These are phyloP conservation scores for Arabis alpina DNA, from an alignment of 345 rosid species.

Conservation along the genomic window DNA sequence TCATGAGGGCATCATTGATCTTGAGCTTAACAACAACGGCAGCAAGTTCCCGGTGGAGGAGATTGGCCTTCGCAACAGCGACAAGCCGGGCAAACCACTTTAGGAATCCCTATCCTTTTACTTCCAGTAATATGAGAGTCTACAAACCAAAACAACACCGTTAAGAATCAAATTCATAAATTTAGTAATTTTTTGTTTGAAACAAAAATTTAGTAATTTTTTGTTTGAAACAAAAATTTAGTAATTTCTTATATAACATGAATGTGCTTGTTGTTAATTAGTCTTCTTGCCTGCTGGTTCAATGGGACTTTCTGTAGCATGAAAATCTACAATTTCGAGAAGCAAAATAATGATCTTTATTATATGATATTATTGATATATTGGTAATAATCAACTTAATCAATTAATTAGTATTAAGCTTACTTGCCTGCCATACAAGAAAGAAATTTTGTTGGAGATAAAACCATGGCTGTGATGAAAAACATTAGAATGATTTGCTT, in stretches of 20 bases:
- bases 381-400: no score
- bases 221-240: no score
- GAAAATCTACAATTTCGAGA: neutral
- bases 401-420: neutral
- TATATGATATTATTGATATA: no score
- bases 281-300: conserved; percentile 11
- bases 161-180: neutral
- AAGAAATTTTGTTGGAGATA: conserved; percentile 1
- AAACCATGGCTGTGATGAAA: neutral
- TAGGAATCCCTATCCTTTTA: neutral
- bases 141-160: neutral
- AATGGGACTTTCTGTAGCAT: conserved; percentile 6
- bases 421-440: conserved; percentile 12
- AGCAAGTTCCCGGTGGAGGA: conserved; percentile 25
- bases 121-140: conserved; percentile 2
- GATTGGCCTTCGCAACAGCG: conserved; percentile 1
- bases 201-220: neutral
- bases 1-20: neutral
- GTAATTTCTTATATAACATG: neutral
- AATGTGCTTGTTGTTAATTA: neutral
- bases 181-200: neutral
- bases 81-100: conserved; percentile 23
- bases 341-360: neutral
- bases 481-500: neutral
- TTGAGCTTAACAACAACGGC: conserved; percentile 24